Evolutionary conservation across 164 flowering plant species (phyloP).

Genomic region (Magnolia changhungtana): DNA sequence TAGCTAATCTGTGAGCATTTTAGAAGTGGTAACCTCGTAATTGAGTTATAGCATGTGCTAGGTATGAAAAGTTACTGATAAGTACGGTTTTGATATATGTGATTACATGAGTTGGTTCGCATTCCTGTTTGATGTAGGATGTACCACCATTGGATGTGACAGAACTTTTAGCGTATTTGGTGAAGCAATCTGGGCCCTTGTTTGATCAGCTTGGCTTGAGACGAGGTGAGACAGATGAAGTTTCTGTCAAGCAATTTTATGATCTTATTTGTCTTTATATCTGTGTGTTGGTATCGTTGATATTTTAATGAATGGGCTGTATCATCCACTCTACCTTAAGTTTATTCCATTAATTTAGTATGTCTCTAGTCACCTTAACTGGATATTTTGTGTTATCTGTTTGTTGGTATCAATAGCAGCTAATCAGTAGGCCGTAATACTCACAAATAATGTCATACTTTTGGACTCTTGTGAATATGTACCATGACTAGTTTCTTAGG

Average conservation of each 20-base stretch:
- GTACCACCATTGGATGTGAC: conserved; percentile 93
- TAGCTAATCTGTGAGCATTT: neutral
- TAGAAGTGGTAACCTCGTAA: neutral
- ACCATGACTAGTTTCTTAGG: no score
- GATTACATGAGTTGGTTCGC: conserved; percentile 4
- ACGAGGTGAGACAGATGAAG: conserved; percentile 44
- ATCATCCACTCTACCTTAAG: neutral
- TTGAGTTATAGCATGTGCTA: neutral
- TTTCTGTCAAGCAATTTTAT: neutral
- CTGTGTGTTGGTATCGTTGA: neutral
- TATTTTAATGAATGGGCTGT: neutral
- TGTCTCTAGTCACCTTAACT: neutral
- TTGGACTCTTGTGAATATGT: no score
- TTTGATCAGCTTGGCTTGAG: conserved; percentile 86
- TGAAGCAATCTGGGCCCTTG: conserved; percentile 87
- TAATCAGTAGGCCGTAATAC: neutral
- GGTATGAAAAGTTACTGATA: neutral
- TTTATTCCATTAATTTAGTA: neutral
- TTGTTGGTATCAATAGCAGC: neutral
- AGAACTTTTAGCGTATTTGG: conserved; percentile 82
- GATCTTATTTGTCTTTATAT: neutral
- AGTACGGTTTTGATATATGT: neutral
- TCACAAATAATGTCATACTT: no score
- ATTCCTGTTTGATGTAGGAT: conserved; percentile 45
- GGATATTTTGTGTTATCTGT: neutral